Conservation (phyloP, 1,284 basidiomycete genomes). For the Blastosporella zonata region DNA sequence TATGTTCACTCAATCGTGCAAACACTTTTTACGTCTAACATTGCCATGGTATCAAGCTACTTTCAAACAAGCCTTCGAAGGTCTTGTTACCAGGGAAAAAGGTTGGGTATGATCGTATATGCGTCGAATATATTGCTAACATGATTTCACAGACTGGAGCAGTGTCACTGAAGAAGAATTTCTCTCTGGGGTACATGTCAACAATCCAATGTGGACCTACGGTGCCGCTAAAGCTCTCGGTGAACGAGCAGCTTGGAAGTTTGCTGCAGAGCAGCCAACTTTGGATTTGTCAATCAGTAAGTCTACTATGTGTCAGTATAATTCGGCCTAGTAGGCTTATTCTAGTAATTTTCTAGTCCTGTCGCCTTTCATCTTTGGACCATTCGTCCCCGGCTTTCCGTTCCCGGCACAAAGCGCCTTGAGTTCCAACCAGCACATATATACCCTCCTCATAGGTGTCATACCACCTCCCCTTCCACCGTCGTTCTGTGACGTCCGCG, state of each 20-base stretch:
- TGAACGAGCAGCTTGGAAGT: conserved; percentile 27
- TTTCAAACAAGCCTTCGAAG: conserved; percentile 16
- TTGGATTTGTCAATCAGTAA: conserved; percentile 24
- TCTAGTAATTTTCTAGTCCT: conserved; percentile 21
- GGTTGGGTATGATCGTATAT: background rate
- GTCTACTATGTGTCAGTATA: conserved; percentile 1
- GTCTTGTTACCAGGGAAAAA: conserved; percentile 15
- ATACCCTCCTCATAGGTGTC: conserved; percentile 23
- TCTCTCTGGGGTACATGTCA: conserved; percentile 5
- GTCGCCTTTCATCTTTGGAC: conserved; percentile 33
- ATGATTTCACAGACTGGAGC: conserved; percentile 16
- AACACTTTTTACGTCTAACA: background rate
- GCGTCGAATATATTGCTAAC: background rate
- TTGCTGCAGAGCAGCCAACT: conserved; percentile 21
- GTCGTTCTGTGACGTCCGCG: conserved; percentile 34
- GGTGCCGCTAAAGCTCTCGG: conserved; percentile 23
- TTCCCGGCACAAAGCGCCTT: conserved; percentile 21
- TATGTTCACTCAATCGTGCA: conserved; percentile 5
- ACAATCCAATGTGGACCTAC: conserved; percentile 19
- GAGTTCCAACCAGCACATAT: conserved; percentile 30
- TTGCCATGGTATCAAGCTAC: conserved; percentile 6
- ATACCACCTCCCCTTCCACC: conserved; percentile 23
- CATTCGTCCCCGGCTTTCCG: conserved; percentile 28
- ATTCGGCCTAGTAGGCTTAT: background rate
- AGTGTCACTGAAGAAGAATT: conserved; percentile 20